These are phyloP conservation scores for Rhynchospora pubera DNA, from an alignment of 176 grass and related monocot genomes.

Conservation along the genomic window DNA sequence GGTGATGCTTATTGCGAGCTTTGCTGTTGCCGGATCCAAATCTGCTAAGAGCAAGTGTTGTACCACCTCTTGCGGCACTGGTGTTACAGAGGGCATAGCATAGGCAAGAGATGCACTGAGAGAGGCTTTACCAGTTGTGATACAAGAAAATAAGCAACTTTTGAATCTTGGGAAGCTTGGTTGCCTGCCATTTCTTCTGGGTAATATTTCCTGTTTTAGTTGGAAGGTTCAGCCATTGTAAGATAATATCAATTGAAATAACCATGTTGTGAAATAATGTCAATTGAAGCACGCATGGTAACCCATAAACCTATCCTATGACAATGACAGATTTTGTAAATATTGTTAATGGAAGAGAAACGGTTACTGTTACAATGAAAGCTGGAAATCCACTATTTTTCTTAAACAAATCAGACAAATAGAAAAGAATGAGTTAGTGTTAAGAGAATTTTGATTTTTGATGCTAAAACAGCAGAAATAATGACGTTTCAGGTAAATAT, in stretches of 20 bases:
- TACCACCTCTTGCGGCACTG: neutral
- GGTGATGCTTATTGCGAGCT: slow-evolving; percentile 31
- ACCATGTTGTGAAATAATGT: neutral
- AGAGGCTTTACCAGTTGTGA: slow-evolving; percentile 1
- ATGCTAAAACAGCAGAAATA: neutral
- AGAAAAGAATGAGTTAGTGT: neutral
- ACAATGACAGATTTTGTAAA: neutral
- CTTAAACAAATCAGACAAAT: neutral
- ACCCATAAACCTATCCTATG: neutral
- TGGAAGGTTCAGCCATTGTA: neutral
- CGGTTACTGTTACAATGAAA: too few relatives aligned
- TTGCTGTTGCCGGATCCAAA: slow-evolving; percentile 61
- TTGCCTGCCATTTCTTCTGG: neutral
- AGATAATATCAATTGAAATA: neutral
- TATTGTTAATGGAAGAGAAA: neutral
- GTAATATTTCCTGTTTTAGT: neutral
- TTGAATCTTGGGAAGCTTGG: neutral
- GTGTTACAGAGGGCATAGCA: neutral
- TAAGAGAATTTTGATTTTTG: neutral
- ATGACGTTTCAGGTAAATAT: neutral
- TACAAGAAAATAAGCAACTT: neutral
- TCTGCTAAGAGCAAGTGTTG: slow-evolving; percentile 30
- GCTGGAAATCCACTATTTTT: too few relatives aligned
- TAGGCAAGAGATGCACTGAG: neutral
- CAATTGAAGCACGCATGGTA: neutral